A percentile compares a stretch with the other conserved stretches of the same genome.
Evolutionary conservation across 768 basidiomycete species (phyloP).

Genomic region (Boletus coccyginus): DNA sequence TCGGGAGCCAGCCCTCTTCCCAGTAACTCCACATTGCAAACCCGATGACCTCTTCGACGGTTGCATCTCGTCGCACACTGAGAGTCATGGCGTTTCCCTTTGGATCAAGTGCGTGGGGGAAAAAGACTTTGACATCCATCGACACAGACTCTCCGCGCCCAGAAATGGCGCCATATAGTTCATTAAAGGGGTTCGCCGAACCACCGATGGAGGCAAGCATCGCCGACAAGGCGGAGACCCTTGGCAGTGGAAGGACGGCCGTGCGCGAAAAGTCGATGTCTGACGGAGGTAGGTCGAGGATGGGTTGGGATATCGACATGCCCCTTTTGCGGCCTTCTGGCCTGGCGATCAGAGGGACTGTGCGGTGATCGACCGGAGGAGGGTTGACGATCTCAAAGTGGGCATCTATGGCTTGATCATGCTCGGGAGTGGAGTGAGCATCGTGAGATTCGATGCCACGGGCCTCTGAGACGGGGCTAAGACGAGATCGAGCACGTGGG

Average conservation of each 20-base stretch:
- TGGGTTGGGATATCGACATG: conserved; percentile 26
- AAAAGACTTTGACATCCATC: conserved; percentile 72
- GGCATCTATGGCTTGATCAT: conserved; percentile 34
- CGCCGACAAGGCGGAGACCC: conserved; percentile 65
- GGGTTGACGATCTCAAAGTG: conserved; percentile 59
- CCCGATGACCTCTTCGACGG: conserved; percentile 94
- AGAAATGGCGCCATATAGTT: conserved; percentile 82
- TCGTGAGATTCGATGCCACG: conserved; percentile 30
- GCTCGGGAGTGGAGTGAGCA: conserved; percentile 18
- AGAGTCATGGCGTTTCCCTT: conserved; percentile 62
- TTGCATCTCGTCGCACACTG: conserved; percentile 81
- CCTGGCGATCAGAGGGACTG: conserved; percentile 19
- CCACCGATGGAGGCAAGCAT: conserved; percentile 68
- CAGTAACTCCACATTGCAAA: conserved; percentile 91
- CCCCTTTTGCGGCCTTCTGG: conserved; percentile 30
- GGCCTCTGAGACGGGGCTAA: conserved; percentile 65
- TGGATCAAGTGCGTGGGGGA: conserved; percentile 73
- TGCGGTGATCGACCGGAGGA: conserved; percentile 22
- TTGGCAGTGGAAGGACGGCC: conserved; percentile 43
- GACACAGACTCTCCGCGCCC: conserved; percentile 68
- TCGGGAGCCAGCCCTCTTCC: conserved; percentile 82
- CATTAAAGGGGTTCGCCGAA: conserved; percentile 79
- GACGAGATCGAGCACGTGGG: conserved; percentile 41
- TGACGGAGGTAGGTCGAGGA: conserved; percentile 12
- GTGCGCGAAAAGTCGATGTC: conserved; percentile 50